Evolutionary conservation across 2,329 filamentous ascomycete genomes (phyloP), one percentile per base, ranked within the genome.

Genomic region (Phoma sp.): DNA sequence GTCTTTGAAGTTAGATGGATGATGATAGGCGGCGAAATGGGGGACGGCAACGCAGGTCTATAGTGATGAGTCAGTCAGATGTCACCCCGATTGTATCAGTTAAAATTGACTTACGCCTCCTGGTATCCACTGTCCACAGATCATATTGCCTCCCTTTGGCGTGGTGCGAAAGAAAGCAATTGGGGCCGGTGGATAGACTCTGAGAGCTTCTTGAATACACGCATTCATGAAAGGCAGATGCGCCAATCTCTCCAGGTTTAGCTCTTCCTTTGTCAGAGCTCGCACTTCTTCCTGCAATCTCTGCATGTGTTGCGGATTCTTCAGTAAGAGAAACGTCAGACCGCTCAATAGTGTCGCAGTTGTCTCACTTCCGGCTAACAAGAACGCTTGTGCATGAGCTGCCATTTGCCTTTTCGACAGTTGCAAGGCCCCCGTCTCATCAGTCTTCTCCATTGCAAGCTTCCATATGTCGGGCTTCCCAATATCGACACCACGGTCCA

Each of bases 321-420:
- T 65, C 5, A 77, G 55, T 0, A 78, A 62, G 13, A 68, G 47
- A 49, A 64, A 79, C 0, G 72, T 75, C 8, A 74, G 43, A 4
- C 76, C 78, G 7, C 68, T 70, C 1, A 80, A 61, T 7, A 76
- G 46, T 0, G 73, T 78, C 0, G 78, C 78, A 0, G 77, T 77
- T 0, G 79, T 80, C 49, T 81, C 78, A 18, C 73, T 75, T 2
- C 78, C 79, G 2, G 77, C 79, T 5, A 76, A 47, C 59, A 80
- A 78, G 33, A 80, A 68, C 0, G 76, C 25, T 2, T 58, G 55
- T 0, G 71, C 62, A 45, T 77, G 78, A 0, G 69, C 53, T 18
- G 77, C 67, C 65, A 80, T 77, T 41, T 81, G 75, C 18, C 18
- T 18, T 18, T 18, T 18, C 1, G 39, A 52, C 23, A 61, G 46